Evolutionary conservation across 257 asterid genomes (phyloP).

Genomic region (Capsicum chinense): DNA sequence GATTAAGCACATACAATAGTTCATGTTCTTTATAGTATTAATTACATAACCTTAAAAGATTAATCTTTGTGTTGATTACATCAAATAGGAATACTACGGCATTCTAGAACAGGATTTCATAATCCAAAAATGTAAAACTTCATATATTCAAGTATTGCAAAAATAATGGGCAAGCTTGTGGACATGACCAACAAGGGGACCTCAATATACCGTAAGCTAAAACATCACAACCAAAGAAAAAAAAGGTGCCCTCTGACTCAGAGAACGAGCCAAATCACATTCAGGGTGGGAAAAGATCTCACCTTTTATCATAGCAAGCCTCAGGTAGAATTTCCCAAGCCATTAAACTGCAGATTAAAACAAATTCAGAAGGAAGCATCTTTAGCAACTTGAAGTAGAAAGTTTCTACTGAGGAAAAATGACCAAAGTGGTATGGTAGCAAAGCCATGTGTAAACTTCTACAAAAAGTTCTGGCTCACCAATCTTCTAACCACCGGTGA

Average conservation of each 20-base stretch:
- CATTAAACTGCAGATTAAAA: conserved; percentile 59
- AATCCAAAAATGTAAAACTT: neutral
- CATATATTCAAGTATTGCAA: neutral
- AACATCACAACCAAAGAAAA: neutral
- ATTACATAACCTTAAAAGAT: neutral
- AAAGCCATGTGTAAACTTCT: neutral
- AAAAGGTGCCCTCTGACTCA: neutral
- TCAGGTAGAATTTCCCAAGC: conserved; percentile 94
- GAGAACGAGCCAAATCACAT: neutral
- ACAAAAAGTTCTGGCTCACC: conserved; percentile 49
- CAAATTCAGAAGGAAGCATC: conserved; percentile 1
- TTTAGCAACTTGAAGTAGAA: conserved; percentile 8
- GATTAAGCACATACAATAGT: neutral
- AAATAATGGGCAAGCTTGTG: neutral
- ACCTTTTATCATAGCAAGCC: conserved; percentile 75
- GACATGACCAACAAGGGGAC: neutral
- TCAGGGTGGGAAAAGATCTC: conserved; percentile 27
- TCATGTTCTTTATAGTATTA: neutral
- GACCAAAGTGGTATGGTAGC: neutral
- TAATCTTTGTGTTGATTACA: neutral
- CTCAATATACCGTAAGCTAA: neutral
- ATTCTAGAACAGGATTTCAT: neutral
- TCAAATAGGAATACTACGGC: neutral
- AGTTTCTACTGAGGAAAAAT: neutral
- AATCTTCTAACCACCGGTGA: conserved; percentile 90